Percentiles rank a stretch among this genome's conserved stretches.
Evolutionary conservation across 306 rosid genomes (phyloP).

Genomic region (Mimosa pudica): DNA sequence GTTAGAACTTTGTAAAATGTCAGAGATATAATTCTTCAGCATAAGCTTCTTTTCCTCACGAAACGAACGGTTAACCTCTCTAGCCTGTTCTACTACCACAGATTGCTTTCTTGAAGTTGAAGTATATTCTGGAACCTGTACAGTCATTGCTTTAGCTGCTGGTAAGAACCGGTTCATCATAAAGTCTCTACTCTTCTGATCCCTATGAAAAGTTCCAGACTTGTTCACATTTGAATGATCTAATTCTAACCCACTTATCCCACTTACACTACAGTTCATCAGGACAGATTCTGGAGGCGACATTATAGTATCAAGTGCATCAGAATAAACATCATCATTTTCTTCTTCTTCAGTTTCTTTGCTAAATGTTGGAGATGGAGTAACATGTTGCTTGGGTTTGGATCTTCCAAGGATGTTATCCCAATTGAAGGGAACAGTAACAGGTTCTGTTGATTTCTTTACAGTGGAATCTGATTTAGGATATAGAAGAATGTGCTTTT

Average conservation of each 20-base stretch:
- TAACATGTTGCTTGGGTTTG: constrained; percentile 48
- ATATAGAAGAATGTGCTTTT: constrained; percentile 48
- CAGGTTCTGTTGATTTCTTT: constrained; percentile 76
- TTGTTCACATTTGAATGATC: constrained; percentile 47
- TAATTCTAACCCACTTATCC: constrained; percentile 65
- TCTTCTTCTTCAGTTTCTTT: constrained; percentile 43
- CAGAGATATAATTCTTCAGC: constrained; percentile 42
- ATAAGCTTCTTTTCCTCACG: constrained; percentile 50
- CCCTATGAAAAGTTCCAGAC: constrained; percentile 56
- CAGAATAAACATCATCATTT: constrained; percentile 59
- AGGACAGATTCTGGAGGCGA: constrained; percentile 66
- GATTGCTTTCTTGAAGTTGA: constrained; percentile 54
- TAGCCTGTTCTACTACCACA: constrained; percentile 55
- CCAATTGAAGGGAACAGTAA: constrained; percentile 91
- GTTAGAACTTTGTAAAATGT: constrained; percentile 45
- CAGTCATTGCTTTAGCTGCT: constrained; percentile 92
- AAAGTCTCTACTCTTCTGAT: constrained; percentile 78
- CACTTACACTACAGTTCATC: constrained; percentile 72
- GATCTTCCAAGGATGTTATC: constrained; percentile 84
- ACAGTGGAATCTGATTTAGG: constrained; percentile 45
- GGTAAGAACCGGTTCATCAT: constrained; percentile 96
- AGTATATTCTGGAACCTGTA: constrained; percentile 68
- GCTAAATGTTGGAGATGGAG: constrained; percentile 48
- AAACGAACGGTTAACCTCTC: constrained; percentile 49
- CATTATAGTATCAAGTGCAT: constrained; percentile 63